These are phyloP conservation scores for Coelastrella sp. DNA, from an alignment of 139 green algal species.

Conservation along the genomic window DNA sequence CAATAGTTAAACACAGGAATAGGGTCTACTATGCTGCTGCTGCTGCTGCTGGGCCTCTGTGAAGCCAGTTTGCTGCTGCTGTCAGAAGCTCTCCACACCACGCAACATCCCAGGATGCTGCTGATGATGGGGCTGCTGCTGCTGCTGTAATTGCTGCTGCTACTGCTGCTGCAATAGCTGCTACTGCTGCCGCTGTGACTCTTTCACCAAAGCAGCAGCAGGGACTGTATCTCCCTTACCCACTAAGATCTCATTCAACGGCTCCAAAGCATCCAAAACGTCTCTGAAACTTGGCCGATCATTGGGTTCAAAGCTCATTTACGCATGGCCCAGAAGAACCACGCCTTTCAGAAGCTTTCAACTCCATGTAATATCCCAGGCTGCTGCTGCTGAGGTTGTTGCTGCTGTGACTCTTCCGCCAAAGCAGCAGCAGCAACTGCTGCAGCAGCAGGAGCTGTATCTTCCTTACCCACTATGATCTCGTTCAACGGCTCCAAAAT, in stretches of 20 bases:
- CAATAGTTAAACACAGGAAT: too few relatives aligned
- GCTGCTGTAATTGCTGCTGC: too few relatives aligned
- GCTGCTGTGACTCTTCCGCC: too few relatives aligned
- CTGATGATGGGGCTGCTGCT: too few relatives aligned
- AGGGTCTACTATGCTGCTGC: too few relatives aligned
- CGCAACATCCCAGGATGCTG: too few relatives aligned
- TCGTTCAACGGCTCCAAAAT: slow-evolving; percentile 31
- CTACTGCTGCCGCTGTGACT: too few relatives aligned
- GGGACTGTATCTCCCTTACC: neutral
- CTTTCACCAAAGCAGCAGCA: neutral
- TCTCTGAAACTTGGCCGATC: slow-evolving; percentile 52
- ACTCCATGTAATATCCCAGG: too few relatives aligned
- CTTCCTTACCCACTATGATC: neutral
- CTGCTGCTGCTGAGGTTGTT: too few relatives aligned
- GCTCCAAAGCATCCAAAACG: slow-evolving; percentile 31
- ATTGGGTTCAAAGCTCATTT: slow-evolving; percentile 34
- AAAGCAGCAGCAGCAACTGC: too few relatives aligned
- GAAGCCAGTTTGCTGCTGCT: neutral
- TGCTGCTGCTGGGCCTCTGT: too few relatives aligned
- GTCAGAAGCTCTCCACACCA: neutral
- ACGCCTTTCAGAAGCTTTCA: neutral
- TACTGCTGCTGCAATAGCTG: too few relatives aligned
- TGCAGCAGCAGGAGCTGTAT: neutral
- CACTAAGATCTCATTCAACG: slow-evolving; percentile 12
- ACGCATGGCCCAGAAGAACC: slow-evolving; percentile 48